phyloP scores from a whole-genome alignment of 2,329 filamentous ascomycete genomes.

The Stachybotrys elegans region DNA sequence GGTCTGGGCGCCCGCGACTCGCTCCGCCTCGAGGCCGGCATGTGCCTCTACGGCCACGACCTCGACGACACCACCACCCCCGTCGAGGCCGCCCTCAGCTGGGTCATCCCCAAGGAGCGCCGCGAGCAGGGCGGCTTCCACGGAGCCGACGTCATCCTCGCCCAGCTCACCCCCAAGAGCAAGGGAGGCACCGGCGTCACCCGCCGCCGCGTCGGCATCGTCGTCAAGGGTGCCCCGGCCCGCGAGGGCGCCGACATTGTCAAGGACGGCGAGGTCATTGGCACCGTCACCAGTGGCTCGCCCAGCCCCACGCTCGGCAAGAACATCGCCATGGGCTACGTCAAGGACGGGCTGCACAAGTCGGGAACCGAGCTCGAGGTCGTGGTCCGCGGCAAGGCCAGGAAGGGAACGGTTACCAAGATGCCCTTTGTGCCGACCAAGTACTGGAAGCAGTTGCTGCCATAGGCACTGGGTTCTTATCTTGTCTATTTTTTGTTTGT shows the following conservation, averaged over 20 bases:
- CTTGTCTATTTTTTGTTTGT: too few relatives aligned
- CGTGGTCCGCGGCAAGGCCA: constrained; percentile 68
- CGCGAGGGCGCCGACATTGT: constrained; percentile 83
- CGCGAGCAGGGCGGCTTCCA: constrained; percentile 70
- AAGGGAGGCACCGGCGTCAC: constrained; percentile 67
- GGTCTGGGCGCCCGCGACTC: constrained; percentile 90
- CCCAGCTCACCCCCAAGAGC: constrained; percentile 68
- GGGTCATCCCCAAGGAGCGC: constrained; percentile 81
- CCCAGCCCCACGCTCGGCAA: constrained; percentile 80
- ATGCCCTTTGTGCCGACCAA: constrained; percentile 85
- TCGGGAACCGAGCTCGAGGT: constrained; percentile 76
- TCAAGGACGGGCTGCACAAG: constrained; percentile 78
- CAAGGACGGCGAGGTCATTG: constrained; percentile 61
- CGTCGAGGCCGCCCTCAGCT: constrained; percentile 54
- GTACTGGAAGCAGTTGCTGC: constrained; percentile 47
- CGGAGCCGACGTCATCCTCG: constrained; percentile 71
- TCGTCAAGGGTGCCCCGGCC: constrained; percentile 81
- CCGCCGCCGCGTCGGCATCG: constrained; percentile 73
- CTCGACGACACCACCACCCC: constrained; percentile 70
- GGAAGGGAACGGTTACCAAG: constrained; percentile 71
- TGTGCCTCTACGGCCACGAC: constrained; percentile 99
- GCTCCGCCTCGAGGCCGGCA: constrained; percentile 88
- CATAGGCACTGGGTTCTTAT: too few relatives aligned
- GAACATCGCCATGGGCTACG: constrained; percentile 96
- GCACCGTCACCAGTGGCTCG: constrained; percentile 81